Conservation (phyloP, 192 early-diverging fungal species). For the Coemansia umbellata region DNA sequence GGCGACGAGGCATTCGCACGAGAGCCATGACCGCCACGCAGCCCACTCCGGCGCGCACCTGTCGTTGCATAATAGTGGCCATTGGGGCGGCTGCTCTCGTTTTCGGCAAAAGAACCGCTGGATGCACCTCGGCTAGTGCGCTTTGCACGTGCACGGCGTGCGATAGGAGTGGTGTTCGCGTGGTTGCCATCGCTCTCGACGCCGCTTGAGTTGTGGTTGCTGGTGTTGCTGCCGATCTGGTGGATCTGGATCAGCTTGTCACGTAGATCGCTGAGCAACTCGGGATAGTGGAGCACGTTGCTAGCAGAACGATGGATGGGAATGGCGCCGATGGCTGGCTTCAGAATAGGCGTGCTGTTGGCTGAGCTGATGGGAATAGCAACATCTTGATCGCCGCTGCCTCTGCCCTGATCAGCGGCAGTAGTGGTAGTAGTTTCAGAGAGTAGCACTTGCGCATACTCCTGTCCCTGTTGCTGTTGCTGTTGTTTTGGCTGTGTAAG, state of each 20-base stretch:
- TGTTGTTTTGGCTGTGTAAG: conserved; percentile 9
- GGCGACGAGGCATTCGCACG: conserved; percentile 15
- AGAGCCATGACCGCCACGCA: conserved; percentile 19
- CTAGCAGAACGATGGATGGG: conserved; percentile 48
- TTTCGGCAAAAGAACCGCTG: neutral
- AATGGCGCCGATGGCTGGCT: conserved; percentile 9
- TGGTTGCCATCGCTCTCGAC: conserved; percentile 39
- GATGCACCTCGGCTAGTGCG: conserved; percentile 11
- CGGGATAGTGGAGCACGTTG: conserved; percentile 52
- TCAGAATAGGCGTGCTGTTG: conserved; percentile 37
- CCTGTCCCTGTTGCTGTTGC: neutral
- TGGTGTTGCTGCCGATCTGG: conserved; percentile 17
- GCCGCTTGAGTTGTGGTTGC: conserved; percentile 30
- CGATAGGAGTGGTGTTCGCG: neutral
- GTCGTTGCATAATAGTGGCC: conserved; percentile 4
- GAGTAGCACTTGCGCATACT: neutral
- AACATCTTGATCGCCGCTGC: neutral
- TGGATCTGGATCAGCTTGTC: conserved; percentile 48
- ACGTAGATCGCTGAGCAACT: conserved; percentile 50
- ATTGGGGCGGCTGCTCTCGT: neutral
- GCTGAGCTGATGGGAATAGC: conserved; percentile 18
- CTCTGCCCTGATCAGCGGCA: neutral
- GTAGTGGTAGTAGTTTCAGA: neutral
- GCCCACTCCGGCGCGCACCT: conserved; percentile 24
- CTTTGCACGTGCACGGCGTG: conserved; percentile 22